Conservation (phyloP, 2,329 filamentous ascomycete species). For the Orbilia blumenaviensis region DNA sequence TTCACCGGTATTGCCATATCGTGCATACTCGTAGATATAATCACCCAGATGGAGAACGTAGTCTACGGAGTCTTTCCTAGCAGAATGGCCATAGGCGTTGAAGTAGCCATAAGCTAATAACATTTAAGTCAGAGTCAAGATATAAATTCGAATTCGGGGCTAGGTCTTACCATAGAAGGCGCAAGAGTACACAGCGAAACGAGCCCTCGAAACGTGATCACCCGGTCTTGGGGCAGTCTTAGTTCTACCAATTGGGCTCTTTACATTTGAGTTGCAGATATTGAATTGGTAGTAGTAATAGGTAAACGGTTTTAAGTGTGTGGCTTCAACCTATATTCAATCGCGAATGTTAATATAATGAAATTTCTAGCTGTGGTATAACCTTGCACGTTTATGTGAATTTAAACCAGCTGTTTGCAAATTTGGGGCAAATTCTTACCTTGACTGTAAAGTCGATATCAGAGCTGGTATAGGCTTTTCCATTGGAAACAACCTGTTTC, state of each 20-base stretch:
- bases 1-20: conserved; percentile 63
- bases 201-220: conserved; percentile 66
- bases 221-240: conserved; percentile 70
- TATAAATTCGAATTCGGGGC: neutral
- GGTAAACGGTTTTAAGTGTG: conserved; percentile 70
- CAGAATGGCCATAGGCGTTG: conserved; percentile 70
- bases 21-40: conserved; percentile 63
- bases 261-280: conserved; percentile 71
- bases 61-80: conserved; percentile 69
- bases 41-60: conserved; percentile 71
- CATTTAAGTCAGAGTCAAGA: conserved; percentile 12
- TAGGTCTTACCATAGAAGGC: conserved; percentile 69
- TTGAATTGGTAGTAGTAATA: conserved; percentile 76
- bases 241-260: conserved; percentile 72
- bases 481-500: conserved; percentile 65
- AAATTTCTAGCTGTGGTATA: neutral
- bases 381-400: too few relatives aligned
- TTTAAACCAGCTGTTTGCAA: neutral
- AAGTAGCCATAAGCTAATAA: conserved; percentile 67
- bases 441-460: conserved; percentile 81
- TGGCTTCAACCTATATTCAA: conserved; percentile 69
- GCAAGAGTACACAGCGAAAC: conserved; percentile 76
- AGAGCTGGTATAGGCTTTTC: conserved; percentile 73
- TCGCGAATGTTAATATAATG: neutral
- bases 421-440: conserved; percentile 60